Evolutionary conservation across 2,329 filamentous ascomycete genomes (phyloP), one percentile per base, ranked within the genome.

Genomic region (Botrytis galanthina): DNA sequence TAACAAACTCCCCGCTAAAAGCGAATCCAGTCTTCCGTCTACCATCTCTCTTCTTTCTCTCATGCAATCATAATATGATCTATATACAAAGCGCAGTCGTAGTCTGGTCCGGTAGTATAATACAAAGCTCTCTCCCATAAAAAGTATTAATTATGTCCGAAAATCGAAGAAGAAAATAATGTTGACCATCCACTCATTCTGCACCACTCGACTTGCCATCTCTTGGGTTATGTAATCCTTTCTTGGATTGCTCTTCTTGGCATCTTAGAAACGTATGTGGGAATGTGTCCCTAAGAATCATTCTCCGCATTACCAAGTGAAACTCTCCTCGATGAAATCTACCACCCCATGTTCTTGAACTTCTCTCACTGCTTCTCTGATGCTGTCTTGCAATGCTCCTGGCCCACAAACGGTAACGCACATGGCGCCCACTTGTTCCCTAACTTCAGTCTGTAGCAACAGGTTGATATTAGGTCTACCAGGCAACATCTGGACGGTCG

Each of bases 401-500:
- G 92, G 91, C 5, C 93, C 93, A 78, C 93, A 95, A 35, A 94
- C 91, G 18, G 91, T 92, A 62, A 98, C 94, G 35, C 90, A 93
- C 90, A 98, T 97, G 68, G 95, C 94, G 14, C 96, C 96, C 71
- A 93, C 85, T 81, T 96, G 93, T 78, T 92, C 89, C 79, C 91
- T 87, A 29, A 95, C 91, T 84, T 98, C 95, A 83, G 92, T 92
- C 76, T 90, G 87, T 64, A 98, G 84, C n/a, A 98, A 84, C 0
- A 92, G 89, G 32, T 90, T 87, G 62, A 97, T 88, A 80, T 97
- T 94, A 16, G 95, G 95, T 76, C 95, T 90, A 3, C 96, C 95
- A 1, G 94, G 92, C 82, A 93, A 94, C 92, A 98, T 96, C 83
- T 95, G 93, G 72, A 98, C 94, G 7, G 92, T 95, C 3, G 88